Base-by-base conservation (phyloP, 202 grass and related monocot species). In the Schoenoplectus tabernaemontani region DNA sequence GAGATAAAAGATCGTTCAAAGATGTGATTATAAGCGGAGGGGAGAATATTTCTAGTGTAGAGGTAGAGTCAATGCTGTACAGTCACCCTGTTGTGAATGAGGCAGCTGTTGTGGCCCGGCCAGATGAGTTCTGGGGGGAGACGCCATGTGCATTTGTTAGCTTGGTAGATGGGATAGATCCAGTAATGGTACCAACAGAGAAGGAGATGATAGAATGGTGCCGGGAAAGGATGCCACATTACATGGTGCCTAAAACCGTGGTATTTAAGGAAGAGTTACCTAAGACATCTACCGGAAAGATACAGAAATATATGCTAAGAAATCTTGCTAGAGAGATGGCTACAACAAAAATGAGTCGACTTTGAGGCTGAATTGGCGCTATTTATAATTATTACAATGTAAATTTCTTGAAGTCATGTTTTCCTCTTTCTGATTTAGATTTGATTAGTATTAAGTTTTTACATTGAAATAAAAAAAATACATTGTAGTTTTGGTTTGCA, bases 11-110 rank as follows among this genome's bases (percentile, higher is more conserved):
- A 97, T 79, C 58, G 94, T 43, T 97, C 89, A 97, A 97, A 89
- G 94, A 97, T 83, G 91, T 97, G 76, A 97, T 97, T 82, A 97
- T 97, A 75, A 91, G 85, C 43, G 93, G 93, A 51, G 93, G 93
- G 12, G 94, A 97, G 89, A 97, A 97, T 86, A 87, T 97, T 47
- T 93, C 91, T 79, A 93, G 91, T 81, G 94, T 97, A 20, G 94
- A 97, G 91, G 91, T 97, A 3, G 94, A 97, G 84, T 86, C 89
- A 0, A 26, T 93, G 28, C 81, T 93, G 2, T 97, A 91, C 62
- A 88, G 71, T 1, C 93, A 93, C 36, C 93, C 93, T 24, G 78
- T 74, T 1, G 90, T 93, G 76, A 91, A 90, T 59, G 89, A 91
- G 82, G 93, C 83, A 23, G 90, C 89, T 5, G 93, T 93, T 57